Evolutionary conservation across 129 eudicot genomes (phyloP).

Genomic region (Arctium minus): DNA sequence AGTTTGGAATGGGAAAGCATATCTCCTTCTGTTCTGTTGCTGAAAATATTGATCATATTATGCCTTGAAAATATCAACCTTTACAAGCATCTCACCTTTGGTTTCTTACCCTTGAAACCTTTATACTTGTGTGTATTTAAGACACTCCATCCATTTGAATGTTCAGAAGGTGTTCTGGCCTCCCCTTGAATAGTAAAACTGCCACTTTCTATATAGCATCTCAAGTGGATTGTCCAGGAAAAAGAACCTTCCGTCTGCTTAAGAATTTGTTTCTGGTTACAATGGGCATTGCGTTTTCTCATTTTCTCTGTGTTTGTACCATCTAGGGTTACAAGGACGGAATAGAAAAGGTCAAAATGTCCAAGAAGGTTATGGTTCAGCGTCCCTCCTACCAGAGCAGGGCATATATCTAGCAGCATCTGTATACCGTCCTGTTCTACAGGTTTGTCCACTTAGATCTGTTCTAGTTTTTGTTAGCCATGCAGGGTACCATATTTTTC

Average conservation of each 20-base stretch:
- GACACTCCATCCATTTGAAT: not conserved
- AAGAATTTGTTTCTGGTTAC: not conserved
- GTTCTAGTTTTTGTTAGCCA: not conserved
- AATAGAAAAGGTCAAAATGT: slow-evolving; percentile 76
- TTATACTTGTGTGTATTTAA: not conserved
- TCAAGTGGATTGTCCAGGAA: not conserved
- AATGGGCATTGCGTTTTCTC: not conserved
- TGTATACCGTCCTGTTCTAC: slow-evolving; percentile 91
- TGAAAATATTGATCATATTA: not conserved
- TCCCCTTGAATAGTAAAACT: not conserved
- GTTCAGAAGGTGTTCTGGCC: not conserved
- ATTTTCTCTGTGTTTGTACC: not conserved
- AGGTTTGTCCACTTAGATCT: slow-evolving; percentile 45
- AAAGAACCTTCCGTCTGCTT: not conserved
- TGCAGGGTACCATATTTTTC: not conserved
- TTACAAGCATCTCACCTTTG: too few species aligned
- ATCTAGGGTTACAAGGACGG: slow-evolving; percentile 50
- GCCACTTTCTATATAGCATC: not conserved
- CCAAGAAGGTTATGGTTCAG: slow-evolving; percentile 97
- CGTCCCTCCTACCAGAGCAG: slow-evolving; percentile 91
- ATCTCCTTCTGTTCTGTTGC: not conserved
- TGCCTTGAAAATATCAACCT: not conserved
- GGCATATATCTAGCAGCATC: slow-evolving; percentile 98
- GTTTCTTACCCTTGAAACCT: not conserved
- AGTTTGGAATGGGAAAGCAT: not conserved